These are phyloP conservation scores for Fusarium liriodendri DNA, from an alignment of 2,329 filamentous ascomycete species.

Conservation along the genomic window DNA sequence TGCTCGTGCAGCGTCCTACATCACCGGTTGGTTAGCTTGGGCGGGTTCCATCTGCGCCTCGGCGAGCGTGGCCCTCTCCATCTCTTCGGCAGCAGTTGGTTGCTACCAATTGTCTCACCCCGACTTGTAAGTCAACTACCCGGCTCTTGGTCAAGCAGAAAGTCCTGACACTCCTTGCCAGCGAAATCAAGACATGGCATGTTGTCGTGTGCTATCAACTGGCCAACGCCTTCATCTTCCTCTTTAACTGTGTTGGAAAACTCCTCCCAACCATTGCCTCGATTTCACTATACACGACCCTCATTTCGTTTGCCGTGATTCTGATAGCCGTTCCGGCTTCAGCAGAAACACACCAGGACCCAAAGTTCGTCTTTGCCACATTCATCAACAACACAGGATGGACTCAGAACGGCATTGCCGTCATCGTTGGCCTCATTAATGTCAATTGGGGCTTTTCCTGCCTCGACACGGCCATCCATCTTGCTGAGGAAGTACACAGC, in stretches of 20 bases:
- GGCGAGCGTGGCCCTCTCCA: background rate
- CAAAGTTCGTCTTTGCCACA: background rate
- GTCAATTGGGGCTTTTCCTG: background rate
- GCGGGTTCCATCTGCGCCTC: slow-evolving; percentile 10
- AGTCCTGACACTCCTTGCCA: background rate
- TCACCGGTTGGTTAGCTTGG: slow-evolving; percentile 9
- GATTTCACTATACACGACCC: background rate
- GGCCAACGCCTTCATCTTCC: background rate
- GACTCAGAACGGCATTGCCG: slow-evolving; percentile 3
- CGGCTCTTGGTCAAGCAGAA: background rate
- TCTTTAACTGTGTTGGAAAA: slow-evolving; percentile 4
- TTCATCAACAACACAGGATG: slow-evolving; percentile 7
- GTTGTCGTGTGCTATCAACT: slow-evolving; percentile 3
- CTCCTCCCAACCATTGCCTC: background rate
- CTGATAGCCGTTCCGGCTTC: background rate
- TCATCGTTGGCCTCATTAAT: slow-evolving; percentile 7
- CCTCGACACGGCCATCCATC: background rate
- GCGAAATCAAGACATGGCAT: slow-evolving; percentile 1
- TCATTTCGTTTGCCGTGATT: slow-evolving; percentile 1
- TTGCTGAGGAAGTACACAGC: slow-evolving; percentile 1
- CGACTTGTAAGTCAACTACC: background rate
- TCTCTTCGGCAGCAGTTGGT: background rate
- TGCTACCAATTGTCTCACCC: slow-evolving; percentile 9
- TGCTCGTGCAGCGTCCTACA: slow-evolving; percentile 1
- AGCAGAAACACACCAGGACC: background rate